Base-by-base conservation (phyloP, 208 protist genomes). In the Leishmania turanica region DNA sequence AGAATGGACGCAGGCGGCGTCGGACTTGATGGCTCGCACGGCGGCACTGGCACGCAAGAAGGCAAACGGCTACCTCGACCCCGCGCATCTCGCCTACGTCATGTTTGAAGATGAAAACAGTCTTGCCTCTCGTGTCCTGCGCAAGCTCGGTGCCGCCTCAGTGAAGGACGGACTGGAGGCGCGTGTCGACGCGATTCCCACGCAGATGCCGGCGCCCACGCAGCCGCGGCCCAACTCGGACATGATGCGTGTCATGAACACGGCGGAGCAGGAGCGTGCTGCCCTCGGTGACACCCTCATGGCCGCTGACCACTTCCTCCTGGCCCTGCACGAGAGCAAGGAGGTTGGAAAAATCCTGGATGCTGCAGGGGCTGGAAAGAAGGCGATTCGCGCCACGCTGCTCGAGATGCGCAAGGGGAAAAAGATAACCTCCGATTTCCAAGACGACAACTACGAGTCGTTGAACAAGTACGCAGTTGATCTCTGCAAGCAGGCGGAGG, bases 401-500 rank as follows among this genome's bases (percentile, higher is more conserved):
- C 86, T 94, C 75, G 94, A 95, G 69, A 90, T 97, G 84, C 92
- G 94, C 77, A 94, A 94, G 66, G 92, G 94, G 45, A 96, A 96
- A 78, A 96, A 94, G 82, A 89, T 97, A 40, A 96, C 89, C 8
- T 89, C 92, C 13, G 88, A 94, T 79, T 94, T 95, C 73, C 88
- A 93, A 65, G 92, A 96, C 27, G 84, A 92, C 68, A 97, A 95
- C 84, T 97, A 95, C 78, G 95, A 98, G 88, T 97, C 95, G 66
- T 91, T 99, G 15, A 96, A 98, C 68, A 99, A 99, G 90, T 99
- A 99, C 88, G 98, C 98, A 56, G 77, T 94, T 3, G 98, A 99
- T 80, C 72, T 99, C 31, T 99, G 97, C 11, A 89, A 98, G 77
- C 89, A 96, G 78, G 99, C 99, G 7, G 78, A 89, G 68, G 82